phyloP scores from a whole-genome alignment of 768 basidiomycete species.

The Mycena rosella region DNA sequence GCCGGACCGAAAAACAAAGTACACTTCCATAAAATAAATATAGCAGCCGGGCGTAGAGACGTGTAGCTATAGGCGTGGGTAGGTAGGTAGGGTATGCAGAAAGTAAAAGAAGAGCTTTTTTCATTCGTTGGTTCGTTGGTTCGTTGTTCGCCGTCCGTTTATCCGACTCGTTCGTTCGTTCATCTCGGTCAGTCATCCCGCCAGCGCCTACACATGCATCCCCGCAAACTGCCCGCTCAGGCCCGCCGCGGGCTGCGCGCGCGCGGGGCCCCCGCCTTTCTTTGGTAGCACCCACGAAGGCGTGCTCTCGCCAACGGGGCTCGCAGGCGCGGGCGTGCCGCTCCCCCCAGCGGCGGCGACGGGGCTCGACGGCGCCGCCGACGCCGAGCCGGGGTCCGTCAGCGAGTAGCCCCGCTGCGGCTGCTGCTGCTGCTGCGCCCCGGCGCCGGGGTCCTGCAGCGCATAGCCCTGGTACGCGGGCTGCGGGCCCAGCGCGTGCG shows the following conservation, averaged over 20 bases:
- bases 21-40: constrained; percentile 6
- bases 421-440: constrained; percentile 2
- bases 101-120: too few relatives aligned
- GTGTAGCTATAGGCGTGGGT: neutral
- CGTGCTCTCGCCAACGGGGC: constrained; percentile 33
- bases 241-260: constrained; percentile 25
- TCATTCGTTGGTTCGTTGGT: too few relatives aligned
- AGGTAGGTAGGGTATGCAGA: neutral
- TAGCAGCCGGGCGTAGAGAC: neutral
- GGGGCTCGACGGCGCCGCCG: constrained; percentile 17
- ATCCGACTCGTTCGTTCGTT: too few relatives aligned
- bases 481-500: constrained; percentile 23
- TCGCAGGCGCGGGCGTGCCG: neutral
- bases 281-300: constrained; percentile 64
- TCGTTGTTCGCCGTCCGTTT: too few relatives aligned
- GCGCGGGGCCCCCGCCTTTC: constrained; percentile 40
- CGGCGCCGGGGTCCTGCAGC: constrained; percentile 18
- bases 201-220: constrained; percentile 38
- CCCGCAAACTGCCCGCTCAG: constrained; percentile 45
- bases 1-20: too few relatives aligned
- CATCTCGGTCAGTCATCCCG: neutral
- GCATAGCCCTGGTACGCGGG: constrained; percentile 13
- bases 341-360: neutral
- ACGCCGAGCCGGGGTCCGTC: constrained; percentile 15
- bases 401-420: constrained; percentile 23